Evolutionary conservation across 148 eudicot species (phyloP), one percentile per base, ranked within the genome.

Genomic region (Rhododendron williamsianum): DNA sequence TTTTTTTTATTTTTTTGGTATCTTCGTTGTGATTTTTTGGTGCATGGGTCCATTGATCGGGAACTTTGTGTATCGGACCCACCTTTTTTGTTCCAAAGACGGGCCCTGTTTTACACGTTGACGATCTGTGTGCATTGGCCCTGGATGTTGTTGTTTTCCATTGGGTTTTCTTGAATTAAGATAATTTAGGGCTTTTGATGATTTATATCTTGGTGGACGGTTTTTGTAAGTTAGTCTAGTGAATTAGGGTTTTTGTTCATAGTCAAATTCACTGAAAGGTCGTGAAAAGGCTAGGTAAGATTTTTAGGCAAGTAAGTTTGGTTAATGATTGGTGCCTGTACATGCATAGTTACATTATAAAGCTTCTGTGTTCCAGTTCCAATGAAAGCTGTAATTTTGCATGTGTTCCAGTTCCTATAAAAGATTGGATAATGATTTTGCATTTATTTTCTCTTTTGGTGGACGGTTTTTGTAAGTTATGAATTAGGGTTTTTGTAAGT

Each of bases 61-160:
- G 81, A 46, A 52, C 60, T 43, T 63, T 83, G 82, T 84, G n/a
- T 76, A 76, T 49, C 80, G 84, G 87, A 56, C 87, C 86, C 87
- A 82, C 72, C 65, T 85, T 58, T 21, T 25, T 82, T 69, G 83
- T 81, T 78, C 30, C 78, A 30, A 48, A 76, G 80, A 74, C 77
- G 33, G 76, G 49, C 86, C 46, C 33, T 54, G 52, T 74, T 76
- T 35, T 54, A 13, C 69, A 38, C 72, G 33, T 78, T 85, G 82
- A 78, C 49, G 74, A 78, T 85, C 83, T 58, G 76, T 36, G 45
- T 80, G 52, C 30, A 30, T 74, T 54, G 86, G 15, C 54, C 9
- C 5, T 84, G 48, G 69, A 81, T 77, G 6, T 43, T 83, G 80
- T 41, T 21, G 80, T 35, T 58, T 63, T 63, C 25, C 27, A 23